Evolutionary conservation across 345 rosid genomes (phyloP).

Genomic region (Populus ilicifolia): DNA sequence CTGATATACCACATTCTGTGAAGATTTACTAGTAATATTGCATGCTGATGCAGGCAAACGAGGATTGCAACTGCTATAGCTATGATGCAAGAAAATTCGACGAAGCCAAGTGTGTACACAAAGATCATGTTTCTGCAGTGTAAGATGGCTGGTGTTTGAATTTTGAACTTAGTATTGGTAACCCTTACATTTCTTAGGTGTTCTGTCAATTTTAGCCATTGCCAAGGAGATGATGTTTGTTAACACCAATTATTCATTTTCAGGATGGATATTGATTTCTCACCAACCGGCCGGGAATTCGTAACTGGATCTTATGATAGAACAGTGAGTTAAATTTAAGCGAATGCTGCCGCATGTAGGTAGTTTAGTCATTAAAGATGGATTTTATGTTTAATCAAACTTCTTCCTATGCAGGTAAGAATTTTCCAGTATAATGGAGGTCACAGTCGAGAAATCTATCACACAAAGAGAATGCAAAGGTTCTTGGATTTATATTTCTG

Average conservation of each 20-base stretch:
- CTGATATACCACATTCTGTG: background rate
- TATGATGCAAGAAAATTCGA: constrained; percentile 81
- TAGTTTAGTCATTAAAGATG: background rate
- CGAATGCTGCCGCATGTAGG: background rate
- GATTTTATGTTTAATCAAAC: constrained; percentile 4
- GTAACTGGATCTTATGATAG: constrained; percentile 98
- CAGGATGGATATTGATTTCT: constrained; percentile 97
- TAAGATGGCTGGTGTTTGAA: constrained; percentile 34
- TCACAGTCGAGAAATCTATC: constrained; percentile 87
- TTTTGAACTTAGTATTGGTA: background rate
- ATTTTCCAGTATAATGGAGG: constrained; percentile 91
- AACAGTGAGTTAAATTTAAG: constrained; percentile 47
- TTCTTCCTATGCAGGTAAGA: constrained; percentile 46
- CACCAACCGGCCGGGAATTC: constrained; percentile 97
- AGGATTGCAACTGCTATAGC: constrained; percentile 91
- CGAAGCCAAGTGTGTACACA: constrained; percentile 90
- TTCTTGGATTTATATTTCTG: constrained; percentile 10
- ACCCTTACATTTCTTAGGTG: background rate
- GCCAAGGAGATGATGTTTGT: background rate
- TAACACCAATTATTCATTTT: background rate
- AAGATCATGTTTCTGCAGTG: constrained; percentile 99
- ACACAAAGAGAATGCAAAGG: constrained; percentile 99
- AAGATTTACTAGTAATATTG: background rate
- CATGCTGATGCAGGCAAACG: constrained; percentile 70
- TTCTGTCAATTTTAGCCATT: background rate